A percentile compares a stretch with the other conserved stretches of the same genome.
These are phyloP conservation scores for Balamuthia mandrillaris DNA, from an alignment of 208 protist genomes.

Conservation along the genomic window DNA sequence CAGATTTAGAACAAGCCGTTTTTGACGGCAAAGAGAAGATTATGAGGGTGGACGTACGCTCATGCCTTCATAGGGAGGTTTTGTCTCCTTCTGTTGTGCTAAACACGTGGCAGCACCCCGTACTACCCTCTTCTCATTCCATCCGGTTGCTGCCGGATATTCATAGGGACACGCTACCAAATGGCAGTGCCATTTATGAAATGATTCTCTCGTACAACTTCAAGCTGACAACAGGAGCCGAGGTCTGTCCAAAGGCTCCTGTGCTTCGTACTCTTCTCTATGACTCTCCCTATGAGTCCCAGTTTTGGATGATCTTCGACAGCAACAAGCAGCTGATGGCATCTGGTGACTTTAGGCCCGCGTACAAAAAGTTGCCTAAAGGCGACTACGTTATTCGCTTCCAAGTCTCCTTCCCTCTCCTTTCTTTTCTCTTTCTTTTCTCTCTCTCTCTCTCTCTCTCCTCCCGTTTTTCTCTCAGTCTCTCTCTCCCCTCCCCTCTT, in stretches of 20 bases:
- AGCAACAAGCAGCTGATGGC: conserved; percentile 10
- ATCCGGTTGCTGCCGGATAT: not conserved
- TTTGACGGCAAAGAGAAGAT: not conserved
- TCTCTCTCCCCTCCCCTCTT: not conserved
- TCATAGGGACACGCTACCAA: not conserved
- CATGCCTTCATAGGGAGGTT: not conserved
- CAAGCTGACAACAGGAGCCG: conserved; percentile 8
- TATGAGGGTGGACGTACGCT: too few species aligned
- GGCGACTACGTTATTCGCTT: not conserved
- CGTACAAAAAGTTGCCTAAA: not conserved
- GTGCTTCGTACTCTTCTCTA: conserved; percentile 12
- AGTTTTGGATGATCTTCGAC: conserved; percentile 36
- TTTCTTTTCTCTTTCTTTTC: not conserved
- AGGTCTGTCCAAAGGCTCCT: not conserved
- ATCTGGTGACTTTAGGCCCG: not conserved
- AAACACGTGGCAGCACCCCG: not conserved
- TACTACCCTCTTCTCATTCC: not conserved
- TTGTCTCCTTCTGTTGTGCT: not conserved
- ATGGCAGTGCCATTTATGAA: conserved; percentile 27
- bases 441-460: not conserved
- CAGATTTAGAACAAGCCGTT: not conserved
- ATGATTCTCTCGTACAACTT: conserved; percentile 30
- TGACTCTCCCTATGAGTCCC: conserved; percentile 8
- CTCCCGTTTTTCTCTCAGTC: not conserved
- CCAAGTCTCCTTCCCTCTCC: not conserved